These are phyloP conservation scores for Cylindrodendrum hubeiense DNA, from an alignment of 2,329 filamentous ascomycete genomes.

Conservation along the genomic window DNA sequence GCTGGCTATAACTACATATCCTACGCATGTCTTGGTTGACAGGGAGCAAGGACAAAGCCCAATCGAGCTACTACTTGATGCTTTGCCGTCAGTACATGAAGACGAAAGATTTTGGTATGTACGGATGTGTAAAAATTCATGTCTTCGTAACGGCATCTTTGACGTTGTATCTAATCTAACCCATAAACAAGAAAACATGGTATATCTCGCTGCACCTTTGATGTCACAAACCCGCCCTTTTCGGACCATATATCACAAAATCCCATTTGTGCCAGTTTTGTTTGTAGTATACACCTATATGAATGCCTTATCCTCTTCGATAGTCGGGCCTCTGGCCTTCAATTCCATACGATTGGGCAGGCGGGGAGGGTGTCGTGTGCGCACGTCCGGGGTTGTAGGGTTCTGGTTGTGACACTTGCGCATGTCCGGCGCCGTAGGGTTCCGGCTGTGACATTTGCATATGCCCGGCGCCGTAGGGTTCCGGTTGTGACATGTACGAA, in stretches of 20 bases:
- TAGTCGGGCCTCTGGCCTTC: neutral
- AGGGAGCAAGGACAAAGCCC: no score
- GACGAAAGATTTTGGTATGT: no score
- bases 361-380: neutral
- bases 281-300: no score
- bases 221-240: neutral
- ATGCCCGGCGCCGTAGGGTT: neutral
- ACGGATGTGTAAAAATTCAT: no score
- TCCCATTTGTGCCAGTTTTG: neutral
- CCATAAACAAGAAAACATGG: neutral
- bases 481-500: neutral
- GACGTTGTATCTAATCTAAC: no score
- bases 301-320: neutral
- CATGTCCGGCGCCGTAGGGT: neutral
- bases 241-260: neutral
- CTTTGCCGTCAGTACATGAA: no score
- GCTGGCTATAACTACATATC: no score
- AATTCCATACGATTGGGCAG: neutral
- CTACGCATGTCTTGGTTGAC: no score
- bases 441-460: neutral
- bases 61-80: no score
- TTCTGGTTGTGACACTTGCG: neutral
- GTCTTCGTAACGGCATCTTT: no score
- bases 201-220: neutral
- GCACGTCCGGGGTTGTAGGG: neutral